Evolutionary conservation across 441 rosid species (phyloP).

Genomic region (Sinapis alba): DNA sequence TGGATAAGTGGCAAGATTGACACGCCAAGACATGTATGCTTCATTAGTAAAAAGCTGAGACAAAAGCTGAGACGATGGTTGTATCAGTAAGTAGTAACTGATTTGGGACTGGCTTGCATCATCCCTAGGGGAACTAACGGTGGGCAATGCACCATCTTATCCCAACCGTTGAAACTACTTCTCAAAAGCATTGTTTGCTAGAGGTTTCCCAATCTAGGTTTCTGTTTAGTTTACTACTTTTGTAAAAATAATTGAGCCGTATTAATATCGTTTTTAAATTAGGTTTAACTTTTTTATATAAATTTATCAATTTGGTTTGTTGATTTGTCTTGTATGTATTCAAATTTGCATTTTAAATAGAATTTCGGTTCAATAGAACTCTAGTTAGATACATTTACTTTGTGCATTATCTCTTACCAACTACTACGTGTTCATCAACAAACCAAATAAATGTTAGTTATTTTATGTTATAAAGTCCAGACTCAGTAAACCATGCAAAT

Average conservation of each 20-base stretch:
- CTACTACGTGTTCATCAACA: not conserved
- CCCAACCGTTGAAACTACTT: conserved; percentile 29
- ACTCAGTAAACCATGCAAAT: not conserved
- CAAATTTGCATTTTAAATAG: not conserved
- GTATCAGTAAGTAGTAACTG: conserved; percentile 30
- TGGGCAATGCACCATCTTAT: conserved; percentile 27
- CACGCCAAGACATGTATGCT: conserved; percentile 9
- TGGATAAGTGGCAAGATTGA: conserved; percentile 27
- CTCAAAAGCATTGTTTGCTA: conserved; percentile 9
- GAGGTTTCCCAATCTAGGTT: conserved; percentile 23
- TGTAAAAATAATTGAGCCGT: not conserved
- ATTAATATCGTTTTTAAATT: not conserved
- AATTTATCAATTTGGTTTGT: not conserved
- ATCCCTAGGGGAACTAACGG: conserved; percentile 33
- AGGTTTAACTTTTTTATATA: not conserved
- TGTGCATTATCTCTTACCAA: not conserved
- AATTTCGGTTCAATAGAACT: not conserved
- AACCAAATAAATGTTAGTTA: not conserved
- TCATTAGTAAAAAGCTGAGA: conserved; percentile 39
- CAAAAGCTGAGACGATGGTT: conserved; percentile 40
- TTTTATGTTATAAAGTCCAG: not conserved
- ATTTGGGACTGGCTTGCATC: conserved; percentile 25
- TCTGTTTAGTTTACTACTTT: conserved; percentile 26
- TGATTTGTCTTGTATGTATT: not conserved
- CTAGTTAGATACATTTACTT: not conserved